Base-by-base conservation (phyloP, 1,139 yeast genomes). In the Yamadazyma triangularis region DNA sequence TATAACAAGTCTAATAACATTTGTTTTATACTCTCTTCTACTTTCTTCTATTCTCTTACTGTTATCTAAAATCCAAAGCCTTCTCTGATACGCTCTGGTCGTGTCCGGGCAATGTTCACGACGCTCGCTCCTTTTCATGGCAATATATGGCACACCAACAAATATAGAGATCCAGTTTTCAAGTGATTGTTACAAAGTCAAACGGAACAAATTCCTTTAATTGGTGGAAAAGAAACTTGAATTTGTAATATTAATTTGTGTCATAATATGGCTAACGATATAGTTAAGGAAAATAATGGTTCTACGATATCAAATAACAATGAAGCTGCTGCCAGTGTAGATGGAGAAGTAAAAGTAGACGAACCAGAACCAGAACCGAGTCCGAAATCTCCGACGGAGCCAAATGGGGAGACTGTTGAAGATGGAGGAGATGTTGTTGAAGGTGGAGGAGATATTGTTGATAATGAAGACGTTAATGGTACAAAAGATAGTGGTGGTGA, bases 401-500 rank as follows among this genome's bases (percentile, higher is more conserved):
- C 20, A 7, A 18, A 18, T 7, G 20, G 9, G 20, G 20, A 18
- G 9, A 7, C 20, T 18, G 9, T 7, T 7, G 20, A 18, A 9
- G 20, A 18, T n/a, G n/a, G n/a, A n/a, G n/a, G n/a, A n/a, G n/a
- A n/a, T n/a, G n/a, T n/a, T n/a, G n/a, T n/a, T n/a, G n/a, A n/a
- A n/a, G n/a, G n/a, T n/a, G n/a, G 9, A 18, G 20, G 9, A 6
- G 20, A 7, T 18, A 21, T 8, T 10, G 23, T n/a, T n/a, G n/a
- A n/a, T n/a, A n/a, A n/a, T n/a, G n/a, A 18, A 18, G 20, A 18
- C 20, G 20, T 18, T 18, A 21, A 21, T 10, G 23, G 23, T 8
- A 21, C 10, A 25, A 31, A n/a, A 23, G 16, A 16, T 32, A 32
- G 18, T 10, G 21, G 21, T 10, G 20, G 22, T n/a, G 13, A 24